These are phyloP conservation scores for Dimargaris xerosporica DNA, from an alignment of 192 early-diverging fungal species.

Conservation along the genomic window DNA sequence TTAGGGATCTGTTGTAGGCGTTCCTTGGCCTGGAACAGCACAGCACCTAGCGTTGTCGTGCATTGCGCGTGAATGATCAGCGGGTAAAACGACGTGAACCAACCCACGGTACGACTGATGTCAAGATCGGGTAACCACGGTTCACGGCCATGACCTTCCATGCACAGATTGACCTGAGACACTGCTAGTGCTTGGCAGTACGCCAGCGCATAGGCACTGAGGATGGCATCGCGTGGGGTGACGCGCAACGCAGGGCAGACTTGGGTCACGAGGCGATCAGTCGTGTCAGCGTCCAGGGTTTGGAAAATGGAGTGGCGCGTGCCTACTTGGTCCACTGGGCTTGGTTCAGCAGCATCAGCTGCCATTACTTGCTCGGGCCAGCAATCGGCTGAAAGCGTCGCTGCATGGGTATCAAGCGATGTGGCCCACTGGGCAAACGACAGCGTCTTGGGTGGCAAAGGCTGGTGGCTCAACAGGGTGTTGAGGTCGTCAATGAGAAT, in stretches of 20 bases:
- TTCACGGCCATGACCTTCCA: conserved; percentile 10
- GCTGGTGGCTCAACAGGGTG: conserved; percentile 6
- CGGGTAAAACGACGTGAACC: conserved; percentile 8
- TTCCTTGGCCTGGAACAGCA: conserved; percentile 2
- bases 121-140: neutral
- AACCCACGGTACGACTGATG: conserved; percentile 6
- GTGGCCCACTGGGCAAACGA: neutral
- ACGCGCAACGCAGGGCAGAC: neutral
- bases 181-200: neutral
- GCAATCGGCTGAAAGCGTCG: neutral
- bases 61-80: neutral
- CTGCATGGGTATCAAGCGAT: neutral
- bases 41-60: neutral
- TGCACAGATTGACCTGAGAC: neutral
- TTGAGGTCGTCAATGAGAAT: conserved; percentile 19
- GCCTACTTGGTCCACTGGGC: no score
- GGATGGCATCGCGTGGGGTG: conserved; percentile 1
- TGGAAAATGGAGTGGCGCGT: neutral
- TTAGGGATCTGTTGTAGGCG: neutral
- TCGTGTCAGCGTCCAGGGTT: neutral
- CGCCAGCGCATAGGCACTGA: neutral
- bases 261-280: neutral
- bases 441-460: conserved; percentile 14
- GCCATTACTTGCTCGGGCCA: neutral
- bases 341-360: no score